Evolutionary conservation across 2,329 filamentous ascomycete genomes (phyloP).

Genomic region (Botryotinia globosa): DNA sequence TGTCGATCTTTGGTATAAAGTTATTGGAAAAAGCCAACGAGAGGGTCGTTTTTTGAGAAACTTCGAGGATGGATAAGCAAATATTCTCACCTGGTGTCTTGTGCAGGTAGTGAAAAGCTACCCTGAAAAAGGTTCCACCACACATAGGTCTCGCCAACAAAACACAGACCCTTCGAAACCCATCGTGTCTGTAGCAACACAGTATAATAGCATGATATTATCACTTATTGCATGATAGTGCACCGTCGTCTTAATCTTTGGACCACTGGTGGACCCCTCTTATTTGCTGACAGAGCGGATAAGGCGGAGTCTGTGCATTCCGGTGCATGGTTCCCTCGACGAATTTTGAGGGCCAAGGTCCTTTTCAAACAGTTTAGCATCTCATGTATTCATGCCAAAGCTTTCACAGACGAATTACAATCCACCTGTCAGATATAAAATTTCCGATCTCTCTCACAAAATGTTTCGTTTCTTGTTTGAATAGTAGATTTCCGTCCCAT

Average conservation of each 20-base stretch:
- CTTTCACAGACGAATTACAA: neutral
- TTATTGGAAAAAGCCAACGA: neutral
- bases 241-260: neutral
- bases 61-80: neutral
- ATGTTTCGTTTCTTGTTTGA: slow-evolving; percentile 13
- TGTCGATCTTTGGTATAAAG: neutral
- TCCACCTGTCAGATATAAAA: neutral
- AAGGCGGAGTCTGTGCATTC: slow-evolving; percentile 1
- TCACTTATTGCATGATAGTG: slow-evolving; percentile 16
- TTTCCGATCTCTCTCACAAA: neutral
- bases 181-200: neutral
- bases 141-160: neutral
- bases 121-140: neutral
- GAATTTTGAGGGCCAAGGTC: slow-evolving; percentile 9
- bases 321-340: neutral
- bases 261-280: too few species aligned
- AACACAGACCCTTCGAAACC: neutral
- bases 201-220: slow-evolving; percentile 11
- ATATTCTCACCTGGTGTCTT: too few species aligned
- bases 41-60: neutral
- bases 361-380: slow-evolving; percentile 14
- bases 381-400: neutral
- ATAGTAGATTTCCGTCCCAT: neutral
- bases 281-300: neutral
- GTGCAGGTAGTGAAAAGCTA: neutral